A percentile compares a stretch with the other conserved stretches of the same genome.
Evolutionary conservation across 1,284 basidiomycete genomes (phyloP).

Genomic region (Lignosus rhinocerotis): DNA sequence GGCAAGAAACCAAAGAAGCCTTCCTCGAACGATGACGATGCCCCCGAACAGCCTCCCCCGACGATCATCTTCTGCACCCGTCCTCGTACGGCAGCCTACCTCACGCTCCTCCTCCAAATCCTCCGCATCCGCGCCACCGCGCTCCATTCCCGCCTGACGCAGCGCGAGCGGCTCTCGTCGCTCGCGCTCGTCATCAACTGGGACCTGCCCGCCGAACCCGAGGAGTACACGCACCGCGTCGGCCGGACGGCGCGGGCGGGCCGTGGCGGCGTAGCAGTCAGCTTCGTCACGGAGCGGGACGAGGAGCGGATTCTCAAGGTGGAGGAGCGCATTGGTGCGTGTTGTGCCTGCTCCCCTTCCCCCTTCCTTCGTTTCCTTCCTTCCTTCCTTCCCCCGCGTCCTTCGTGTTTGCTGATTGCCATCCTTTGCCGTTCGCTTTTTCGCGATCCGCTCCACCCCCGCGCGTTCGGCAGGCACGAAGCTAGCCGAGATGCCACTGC

Average conservation of each 20-base stretch:
- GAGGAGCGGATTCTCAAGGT: constrained; percentile 84
- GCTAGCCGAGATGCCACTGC: constrained; percentile 71
- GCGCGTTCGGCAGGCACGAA: constrained; percentile 57
- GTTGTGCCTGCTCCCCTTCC: background rate
- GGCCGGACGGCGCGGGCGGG: constrained; percentile 95
- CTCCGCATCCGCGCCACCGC: constrained; percentile 85
- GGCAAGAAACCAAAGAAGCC: constrained; percentile 33
- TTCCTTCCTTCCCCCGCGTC: background rate
- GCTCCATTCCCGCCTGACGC: constrained; percentile 91
- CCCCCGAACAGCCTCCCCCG: constrained; percentile 71
- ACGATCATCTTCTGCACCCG: constrained; percentile 96
- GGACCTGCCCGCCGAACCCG: constrained; percentile 83
- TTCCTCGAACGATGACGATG: constrained; percentile 39
- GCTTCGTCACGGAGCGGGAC: constrained; percentile 93
- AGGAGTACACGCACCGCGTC: constrained; percentile 82
- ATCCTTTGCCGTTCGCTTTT: background rate
- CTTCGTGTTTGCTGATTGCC: background rate
- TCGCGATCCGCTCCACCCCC: background rate
- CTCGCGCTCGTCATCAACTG: constrained; percentile 93
- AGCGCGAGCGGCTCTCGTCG: constrained; percentile 84
- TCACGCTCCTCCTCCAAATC: constrained; percentile 79
- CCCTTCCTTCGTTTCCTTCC: background rate
- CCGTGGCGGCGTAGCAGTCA: constrained; percentile 85
- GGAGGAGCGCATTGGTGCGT: constrained; percentile 84
- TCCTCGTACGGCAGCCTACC: constrained; percentile 86